phyloP scores from a whole-genome alignment of 441 rosid genomes.

The Syzygium malaccense region DNA sequence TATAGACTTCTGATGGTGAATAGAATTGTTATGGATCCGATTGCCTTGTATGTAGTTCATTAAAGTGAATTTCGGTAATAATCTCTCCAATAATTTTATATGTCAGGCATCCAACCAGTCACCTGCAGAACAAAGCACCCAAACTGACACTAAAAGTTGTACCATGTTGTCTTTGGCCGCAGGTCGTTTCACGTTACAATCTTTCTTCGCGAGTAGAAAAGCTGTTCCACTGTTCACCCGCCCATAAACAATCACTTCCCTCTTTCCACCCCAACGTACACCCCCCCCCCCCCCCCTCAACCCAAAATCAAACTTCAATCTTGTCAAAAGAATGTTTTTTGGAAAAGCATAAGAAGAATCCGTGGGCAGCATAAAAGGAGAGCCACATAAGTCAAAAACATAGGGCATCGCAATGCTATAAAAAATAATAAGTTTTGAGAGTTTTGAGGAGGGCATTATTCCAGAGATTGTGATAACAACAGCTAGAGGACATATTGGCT shows the following conservation, averaged over 20 bases:
- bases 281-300: too few species aligned
- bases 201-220: slow-evolving; percentile 18
- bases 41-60: not conserved
- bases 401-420: slow-evolving; percentile 11
- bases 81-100: not conserved
- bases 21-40: not conserved
- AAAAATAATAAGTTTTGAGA: slow-evolving; percentile 4
- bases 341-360: slow-evolving; percentile 41
- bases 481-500: slow-evolving; percentile 35
- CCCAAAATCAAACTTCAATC: not conserved
- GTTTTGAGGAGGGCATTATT: slow-evolving; percentile 42
- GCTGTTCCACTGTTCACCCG: slow-evolving; percentile 17
- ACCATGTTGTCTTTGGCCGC: slow-evolving; percentile 7
- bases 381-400: slow-evolving; percentile 30
- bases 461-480: slow-evolving; percentile 38
- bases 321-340: slow-evolving; percentile 16
- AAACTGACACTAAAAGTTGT: slow-evolving; percentile 7
- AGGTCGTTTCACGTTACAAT: not conserved
- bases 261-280: not conserved
- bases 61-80: not conserved
- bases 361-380: slow-evolving; percentile 32
- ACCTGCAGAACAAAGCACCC: not conserved
- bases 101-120: not conserved
- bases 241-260: not conserved
- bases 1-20: not conserved